Base-by-base conservation (phyloP, 1,284 basidiomycete species). In the Pyrrhoderma lamaoense region DNA sequence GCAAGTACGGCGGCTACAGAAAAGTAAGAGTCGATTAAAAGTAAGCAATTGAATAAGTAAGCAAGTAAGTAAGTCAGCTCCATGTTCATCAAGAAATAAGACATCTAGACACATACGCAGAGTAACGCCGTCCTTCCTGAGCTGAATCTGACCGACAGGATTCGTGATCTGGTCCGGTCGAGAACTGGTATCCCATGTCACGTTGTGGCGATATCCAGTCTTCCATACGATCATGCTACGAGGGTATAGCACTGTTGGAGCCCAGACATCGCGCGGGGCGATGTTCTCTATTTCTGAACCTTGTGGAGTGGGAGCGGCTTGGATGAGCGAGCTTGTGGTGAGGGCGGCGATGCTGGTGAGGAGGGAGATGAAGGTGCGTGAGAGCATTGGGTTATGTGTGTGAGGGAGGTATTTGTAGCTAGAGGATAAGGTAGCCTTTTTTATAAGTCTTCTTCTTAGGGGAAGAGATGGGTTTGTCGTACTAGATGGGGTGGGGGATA, bases 121-220 rank as follows among this genome's bases (percentile, higher is more conserved):
- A 77, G 52, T 45, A 19, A 21, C 1, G 13, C 25, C 35, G 25
- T 35, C 38, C 35, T 45, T 36, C 38, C 45, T 64, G 34, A 67
- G 65, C 25, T 37, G 36, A 18, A 79, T 64, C 49, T 39, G 21
- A 11, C 77, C 76, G 9, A 52, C 37, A 23, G 62, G 57, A 60
- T 79, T 79, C 11, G 76, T 77, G 58, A 79, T 71, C 21, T 76
- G 55, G 2, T 40, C 25, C 4, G 76, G 76, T 13, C 67, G 51
- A 37, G 63, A 55, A 3, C 69, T 64, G 2, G 62, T 66, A 54
- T 77, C 59, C 71, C 78, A 80, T 39, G 68, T 71, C 45, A 80
- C 74, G 43, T 61, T 68, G 58, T 69, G 69, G 5, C 57, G 65
- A 45, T 62, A 19, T 2, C 77, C 75, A 36, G 67, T 62, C 21